These are phyloP conservation scores for Gossypium rotundifolium DNA, from an alignment of 345 rosid genomes.

Conservation along the genomic window DNA sequence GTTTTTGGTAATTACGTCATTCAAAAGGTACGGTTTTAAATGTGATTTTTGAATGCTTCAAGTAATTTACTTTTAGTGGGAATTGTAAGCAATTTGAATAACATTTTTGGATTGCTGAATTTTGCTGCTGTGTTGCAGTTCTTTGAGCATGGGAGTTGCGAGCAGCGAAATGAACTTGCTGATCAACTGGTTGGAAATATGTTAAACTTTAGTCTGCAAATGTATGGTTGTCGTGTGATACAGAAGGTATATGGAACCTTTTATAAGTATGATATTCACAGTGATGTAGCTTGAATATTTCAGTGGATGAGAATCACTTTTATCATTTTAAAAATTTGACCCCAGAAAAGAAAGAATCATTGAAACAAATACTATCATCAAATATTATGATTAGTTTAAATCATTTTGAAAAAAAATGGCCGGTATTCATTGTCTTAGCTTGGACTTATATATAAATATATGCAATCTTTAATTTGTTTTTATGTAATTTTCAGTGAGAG, in stretches of 20 bases:
- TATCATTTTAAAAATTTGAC: background rate
- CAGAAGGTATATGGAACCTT: constrained; percentile 59
- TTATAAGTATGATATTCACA: background rate
- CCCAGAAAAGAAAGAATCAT: background rate
- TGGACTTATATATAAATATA: background rate
- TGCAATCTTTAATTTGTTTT: background rate
- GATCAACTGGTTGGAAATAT: constrained; percentile 82
- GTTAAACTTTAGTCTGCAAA: constrained; percentile 85
- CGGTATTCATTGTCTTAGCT: background rate
- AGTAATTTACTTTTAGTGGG: background rate
- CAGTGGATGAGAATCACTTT: background rate
- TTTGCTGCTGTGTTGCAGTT: constrained; percentile 41
- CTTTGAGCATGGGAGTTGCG: constrained; percentile 82
- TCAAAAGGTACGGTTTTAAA: constrained; percentile 60
- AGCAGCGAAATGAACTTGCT: constrained; percentile 87
- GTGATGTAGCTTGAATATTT: background rate
- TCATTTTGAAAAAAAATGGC: background rate
- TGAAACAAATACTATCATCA: background rate
- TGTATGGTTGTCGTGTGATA: constrained; percentile 99
- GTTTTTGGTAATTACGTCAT: constrained; percentile 99
- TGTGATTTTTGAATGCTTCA: background rate
- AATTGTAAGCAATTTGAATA: background rate
- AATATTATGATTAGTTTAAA: background rate
- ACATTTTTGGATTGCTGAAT: constrained; percentile 6
- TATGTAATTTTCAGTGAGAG: background rate